Percentiles rank a stretch among this genome's conserved stretches.
Evolutionary conservation across 2,329 filamentous ascomycete species (phyloP).

Genomic region (Xylariaceae sp.): DNA sequence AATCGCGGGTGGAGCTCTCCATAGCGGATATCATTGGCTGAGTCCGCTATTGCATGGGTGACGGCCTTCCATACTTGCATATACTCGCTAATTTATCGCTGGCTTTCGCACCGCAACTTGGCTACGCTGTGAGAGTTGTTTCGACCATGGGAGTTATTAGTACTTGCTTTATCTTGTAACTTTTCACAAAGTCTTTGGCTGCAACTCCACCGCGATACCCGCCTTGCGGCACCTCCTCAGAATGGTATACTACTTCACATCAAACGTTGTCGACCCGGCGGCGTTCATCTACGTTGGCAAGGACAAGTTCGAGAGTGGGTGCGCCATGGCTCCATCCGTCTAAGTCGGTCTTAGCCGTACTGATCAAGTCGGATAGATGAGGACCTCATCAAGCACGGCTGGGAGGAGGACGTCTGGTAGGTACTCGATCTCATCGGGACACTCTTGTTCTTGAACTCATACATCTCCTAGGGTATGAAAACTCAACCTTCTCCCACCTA

Average conservation of each 20-base stretch:
- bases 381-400: constrained; percentile 88
- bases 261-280: constrained; percentile 70
- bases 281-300: constrained; percentile 95
- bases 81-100: too few relatives aligned
- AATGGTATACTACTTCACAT: constrained; percentile 98
- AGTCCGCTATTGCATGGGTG: too few relatives aligned
- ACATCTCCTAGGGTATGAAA: constrained; percentile 19
- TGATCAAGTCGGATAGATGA: constrained; percentile 58
- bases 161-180: too few relatives aligned
- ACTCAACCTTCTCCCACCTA: constrained; percentile 2
- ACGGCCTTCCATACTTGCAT: too few relatives aligned
- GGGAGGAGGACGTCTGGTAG: constrained; percentile 93
- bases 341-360: constrained; percentile 7
- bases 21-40: too few relatives aligned
- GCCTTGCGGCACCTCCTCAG: too few relatives aligned
- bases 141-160: neutral
- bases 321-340: constrained; percentile 1
- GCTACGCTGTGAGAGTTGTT: too few relatives aligned
- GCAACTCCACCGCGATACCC: too few relatives aligned
- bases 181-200: too few relatives aligned
- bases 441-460: constrained; percentile 2
- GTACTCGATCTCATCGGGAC: constrained; percentile 11
- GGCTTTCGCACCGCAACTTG: too few relatives aligned
- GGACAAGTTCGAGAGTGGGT: constrained; percentile 95
- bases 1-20: too few relatives aligned